Evolutionary conservation across 176 grass and related monocot species (phyloP).

Genomic region (Eragrostis nindensis): DNA sequence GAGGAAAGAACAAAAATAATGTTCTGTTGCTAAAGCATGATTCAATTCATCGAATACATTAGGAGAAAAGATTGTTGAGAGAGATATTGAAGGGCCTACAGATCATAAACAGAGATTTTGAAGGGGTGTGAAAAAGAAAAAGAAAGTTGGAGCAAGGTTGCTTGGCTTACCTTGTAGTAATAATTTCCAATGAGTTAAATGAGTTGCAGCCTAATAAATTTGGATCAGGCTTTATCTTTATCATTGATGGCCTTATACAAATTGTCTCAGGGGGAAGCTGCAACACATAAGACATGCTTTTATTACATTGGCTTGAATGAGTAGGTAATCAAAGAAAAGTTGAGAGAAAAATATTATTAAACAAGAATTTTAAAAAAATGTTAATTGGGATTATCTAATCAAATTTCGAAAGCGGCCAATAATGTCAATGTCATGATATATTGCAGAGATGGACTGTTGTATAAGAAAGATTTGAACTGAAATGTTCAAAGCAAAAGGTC

Average conservation of each 20-base stretch:
- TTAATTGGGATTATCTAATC: not conserved
- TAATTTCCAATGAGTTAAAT: constrained; percentile 72
- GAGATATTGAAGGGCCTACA: not conserved
- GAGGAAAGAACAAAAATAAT: not conserved
- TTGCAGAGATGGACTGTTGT: not conserved
- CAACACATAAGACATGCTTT: constrained; percentile 31
- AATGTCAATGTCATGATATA: not conserved
- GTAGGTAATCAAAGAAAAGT: not conserved
- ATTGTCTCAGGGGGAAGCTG: constrained; percentile 66
- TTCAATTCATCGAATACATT: not conserved
- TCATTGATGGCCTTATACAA: constrained; percentile 63
- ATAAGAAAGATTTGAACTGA: not conserved
- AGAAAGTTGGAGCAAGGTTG: not conserved
- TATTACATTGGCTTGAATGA: constrained; percentile 19
- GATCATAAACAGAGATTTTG: not conserved
- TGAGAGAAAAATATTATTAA: no score
- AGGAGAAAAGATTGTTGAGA: not conserved
- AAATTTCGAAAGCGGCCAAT: not conserved
- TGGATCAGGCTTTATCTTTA: constrained; percentile 55
- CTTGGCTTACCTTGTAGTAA: constrained; percentile 53
- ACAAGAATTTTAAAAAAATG: not conserved
- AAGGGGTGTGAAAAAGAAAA: not conserved
- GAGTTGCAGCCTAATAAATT: constrained; percentile 32
- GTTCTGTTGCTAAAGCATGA: not conserved
- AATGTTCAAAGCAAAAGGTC: not conserved